Evolutionary conservation across 192 early-diverging fungal species (phyloP).

Genomic region (Coemansia guatemalensis): DNA sequence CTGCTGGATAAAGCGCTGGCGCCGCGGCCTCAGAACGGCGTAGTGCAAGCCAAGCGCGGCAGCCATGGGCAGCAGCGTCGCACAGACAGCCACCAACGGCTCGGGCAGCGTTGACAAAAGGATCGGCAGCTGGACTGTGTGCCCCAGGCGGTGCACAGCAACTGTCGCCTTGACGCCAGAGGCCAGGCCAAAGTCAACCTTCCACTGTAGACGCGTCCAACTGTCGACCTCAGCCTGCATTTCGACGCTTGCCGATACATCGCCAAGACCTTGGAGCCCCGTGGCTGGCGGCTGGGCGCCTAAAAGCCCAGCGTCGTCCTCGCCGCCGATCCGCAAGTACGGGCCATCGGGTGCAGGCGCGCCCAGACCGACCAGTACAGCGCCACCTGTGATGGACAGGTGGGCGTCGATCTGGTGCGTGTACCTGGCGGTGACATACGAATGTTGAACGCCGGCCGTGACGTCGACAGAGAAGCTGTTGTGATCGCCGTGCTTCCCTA

Average conservation of each 20-base stretch:
- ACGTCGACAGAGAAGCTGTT: constrained; percentile 14
- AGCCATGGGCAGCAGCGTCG: constrained; percentile 56
- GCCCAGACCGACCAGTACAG: constrained; percentile 11
- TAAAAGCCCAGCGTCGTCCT: background rate
- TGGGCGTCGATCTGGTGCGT: constrained; percentile 24
- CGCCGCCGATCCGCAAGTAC: constrained; percentile 5
- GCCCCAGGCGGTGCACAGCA: constrained; percentile 64
- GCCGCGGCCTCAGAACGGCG: constrained; percentile 60
- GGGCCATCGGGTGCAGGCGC: constrained; percentile 1
- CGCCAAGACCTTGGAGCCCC: constrained; percentile 10
- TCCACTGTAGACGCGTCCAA: constrained; percentile 57
- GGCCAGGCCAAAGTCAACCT: constrained; percentile 61
- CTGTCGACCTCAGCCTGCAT: constrained; percentile 15
- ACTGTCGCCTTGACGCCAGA: constrained; percentile 62
- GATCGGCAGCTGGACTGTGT: constrained; percentile 66
- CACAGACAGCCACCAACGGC: constrained; percentile 55
- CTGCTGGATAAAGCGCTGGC: constrained; percentile 39
- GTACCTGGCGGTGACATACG: constrained; percentile 20
- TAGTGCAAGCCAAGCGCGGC: constrained; percentile 59
- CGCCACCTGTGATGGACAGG: constrained; percentile 19
- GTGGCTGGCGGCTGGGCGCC: background rate
- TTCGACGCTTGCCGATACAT: constrained; percentile 13
- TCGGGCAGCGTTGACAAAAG: constrained; percentile 62
- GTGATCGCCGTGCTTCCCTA: background rate
- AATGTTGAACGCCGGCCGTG: constrained; percentile 12